Conservation (phyloP, 305 asterid species). For the Fraxinus platypoda region DNA sequence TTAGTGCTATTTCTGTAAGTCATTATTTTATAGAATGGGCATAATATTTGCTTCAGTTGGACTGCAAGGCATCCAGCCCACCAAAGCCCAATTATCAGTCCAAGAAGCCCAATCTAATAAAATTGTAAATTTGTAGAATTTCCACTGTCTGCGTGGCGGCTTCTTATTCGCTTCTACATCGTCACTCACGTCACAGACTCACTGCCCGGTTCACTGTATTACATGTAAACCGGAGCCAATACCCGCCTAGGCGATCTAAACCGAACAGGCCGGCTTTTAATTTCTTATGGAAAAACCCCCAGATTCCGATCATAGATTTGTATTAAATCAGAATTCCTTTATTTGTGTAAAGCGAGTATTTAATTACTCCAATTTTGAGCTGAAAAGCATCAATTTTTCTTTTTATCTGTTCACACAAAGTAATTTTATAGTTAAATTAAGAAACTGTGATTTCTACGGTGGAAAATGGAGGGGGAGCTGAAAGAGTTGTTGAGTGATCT, state of each 20-base stretch:
- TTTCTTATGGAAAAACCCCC: background rate
- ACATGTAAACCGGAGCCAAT: background rate
- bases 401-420: background rate
- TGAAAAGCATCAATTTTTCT: background rate
- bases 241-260: background rate
- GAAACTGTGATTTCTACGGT: background rate
- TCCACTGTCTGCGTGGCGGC: background rate
- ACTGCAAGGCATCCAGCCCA: background rate
- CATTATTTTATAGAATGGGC: background rate
- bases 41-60: background rate
- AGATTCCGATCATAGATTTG: background rate
- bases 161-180: background rate
- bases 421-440: background rate
- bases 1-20: background rate
- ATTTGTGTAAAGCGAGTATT: background rate
- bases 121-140: background rate
- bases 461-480: constrained; percentile 2
- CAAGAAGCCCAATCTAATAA: background rate
- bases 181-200: background rate
- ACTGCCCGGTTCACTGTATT: background rate
- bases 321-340: background rate
- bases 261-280: background rate
- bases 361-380: background rate
- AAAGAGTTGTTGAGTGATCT: background rate
- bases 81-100: background rate